Conservation (phyloP, 1,284 basidiomycete genomes). For the Dichomitus squalens region DNA sequence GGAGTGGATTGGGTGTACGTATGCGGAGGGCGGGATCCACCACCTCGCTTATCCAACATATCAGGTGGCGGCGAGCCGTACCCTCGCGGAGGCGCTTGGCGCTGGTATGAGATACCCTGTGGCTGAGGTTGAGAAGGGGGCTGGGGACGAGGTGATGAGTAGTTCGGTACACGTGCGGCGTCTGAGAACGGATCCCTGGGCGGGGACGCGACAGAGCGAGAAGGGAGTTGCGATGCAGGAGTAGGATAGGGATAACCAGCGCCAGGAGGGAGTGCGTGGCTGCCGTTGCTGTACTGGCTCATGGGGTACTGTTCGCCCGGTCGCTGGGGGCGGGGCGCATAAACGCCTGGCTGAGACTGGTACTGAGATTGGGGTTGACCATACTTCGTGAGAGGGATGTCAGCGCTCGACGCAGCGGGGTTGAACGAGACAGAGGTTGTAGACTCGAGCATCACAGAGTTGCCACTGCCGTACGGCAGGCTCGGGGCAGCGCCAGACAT, state of each 20-base stretch:
- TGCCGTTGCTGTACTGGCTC: slow-evolving; percentile 7
- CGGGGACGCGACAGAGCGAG: slow-evolving; percentile 4
- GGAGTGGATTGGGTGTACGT: background rate
- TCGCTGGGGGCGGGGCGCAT: slow-evolving; percentile 38
- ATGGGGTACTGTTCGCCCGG: slow-evolving; percentile 12
- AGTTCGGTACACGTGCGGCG: slow-evolving; percentile 8
- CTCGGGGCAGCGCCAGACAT: slow-evolving; percentile 28
- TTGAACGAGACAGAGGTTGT: slow-evolving; percentile 37
- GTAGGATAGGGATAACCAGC: slow-evolving; percentile 18
- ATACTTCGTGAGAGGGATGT: slow-evolving; percentile 42
- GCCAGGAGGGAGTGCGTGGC: slow-evolving; percentile 14
- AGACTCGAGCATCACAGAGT: slow-evolving; percentile 28
- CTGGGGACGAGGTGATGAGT: background rate
- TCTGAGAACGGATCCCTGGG: slow-evolving; percentile 19
- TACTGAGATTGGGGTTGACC: slow-evolving; percentile 25
- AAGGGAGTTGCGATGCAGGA: slow-evolving; percentile 3
- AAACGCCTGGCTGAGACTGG: slow-evolving; percentile 3
- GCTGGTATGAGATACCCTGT: slow-evolving; percentile 15
- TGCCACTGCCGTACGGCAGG: slow-evolving; percentile 34
- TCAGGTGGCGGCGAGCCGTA: slow-evolving; percentile 23
- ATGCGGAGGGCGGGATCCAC: slow-evolving; percentile 5
- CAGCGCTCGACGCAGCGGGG: slow-evolving; percentile 40
- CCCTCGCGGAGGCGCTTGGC: slow-evolving; percentile 17
- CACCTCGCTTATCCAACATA: background rate
- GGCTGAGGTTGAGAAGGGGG: background rate